Evolutionary conservation across 441 rosid genomes (phyloP).

Genomic region (Pelargonium cotyledonis): DNA sequence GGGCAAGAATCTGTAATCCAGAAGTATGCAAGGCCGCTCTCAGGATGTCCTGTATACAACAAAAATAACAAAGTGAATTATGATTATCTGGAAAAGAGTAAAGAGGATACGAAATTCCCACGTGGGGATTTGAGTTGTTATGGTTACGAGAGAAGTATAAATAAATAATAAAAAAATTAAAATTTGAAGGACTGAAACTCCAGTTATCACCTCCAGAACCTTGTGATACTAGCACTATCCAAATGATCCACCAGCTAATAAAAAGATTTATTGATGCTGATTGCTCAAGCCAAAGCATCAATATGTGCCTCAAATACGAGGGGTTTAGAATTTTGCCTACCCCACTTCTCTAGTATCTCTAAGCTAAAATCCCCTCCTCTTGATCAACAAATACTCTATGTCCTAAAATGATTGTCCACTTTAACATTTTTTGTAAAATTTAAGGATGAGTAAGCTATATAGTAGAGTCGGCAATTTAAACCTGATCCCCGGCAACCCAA

Average conservation of each 20-base stretch:
- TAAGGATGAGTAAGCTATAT: no score
- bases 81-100: not conserved
- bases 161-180: not conserved
- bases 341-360: no score
- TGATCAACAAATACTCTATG: no score
- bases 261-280: not conserved
- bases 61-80: slow-evolving; percentile 1
- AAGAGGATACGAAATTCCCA: not conserved
- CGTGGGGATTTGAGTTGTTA: not conserved
- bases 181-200: not conserved
- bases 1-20: slow-evolving; percentile 98
- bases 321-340: no score
- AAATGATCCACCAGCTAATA: not conserved
- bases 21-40: slow-evolving; percentile 63
- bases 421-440: no score
- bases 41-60: slow-evolving; percentile 51
- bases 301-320: no score
- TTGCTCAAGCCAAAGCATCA: no score
- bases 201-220: not conserved
- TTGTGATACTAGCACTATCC: not conserved
- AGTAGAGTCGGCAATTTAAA: no score
- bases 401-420: no score
- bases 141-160: no score
- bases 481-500: no score
- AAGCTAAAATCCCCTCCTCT: no score